phyloP scores from a whole-genome alignment of 257 asterid genomes.

The Henckelia pumila region DNA sequence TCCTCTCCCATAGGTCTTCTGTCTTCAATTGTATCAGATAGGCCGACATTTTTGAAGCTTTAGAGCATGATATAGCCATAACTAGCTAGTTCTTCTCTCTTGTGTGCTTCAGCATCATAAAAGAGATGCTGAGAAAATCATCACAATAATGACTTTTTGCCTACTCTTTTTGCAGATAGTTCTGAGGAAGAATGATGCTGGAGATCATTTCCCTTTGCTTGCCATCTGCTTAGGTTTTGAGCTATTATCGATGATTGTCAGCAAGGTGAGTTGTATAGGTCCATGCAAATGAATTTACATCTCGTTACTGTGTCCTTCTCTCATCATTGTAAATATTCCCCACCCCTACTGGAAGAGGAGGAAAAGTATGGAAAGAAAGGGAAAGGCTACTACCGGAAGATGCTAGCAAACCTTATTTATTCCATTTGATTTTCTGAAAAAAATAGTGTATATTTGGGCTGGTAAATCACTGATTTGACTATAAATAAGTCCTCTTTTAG shows the following conservation, averaged over 20 bases:
- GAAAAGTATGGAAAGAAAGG: background rate
- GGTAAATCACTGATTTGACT: background rate
- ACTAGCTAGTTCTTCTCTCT: background rate
- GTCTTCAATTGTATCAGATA: background rate
- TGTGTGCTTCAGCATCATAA: conserved; percentile 7
- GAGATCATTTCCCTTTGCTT: conserved; percentile 82
- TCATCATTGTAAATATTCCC: conserved; percentile 2
- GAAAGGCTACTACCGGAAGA: background rate
- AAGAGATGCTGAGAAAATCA: conserved; percentile 5
- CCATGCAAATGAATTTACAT: conserved; percentile 11
- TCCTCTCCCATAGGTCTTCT: background rate
- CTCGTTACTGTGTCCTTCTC: conserved; percentile 10
- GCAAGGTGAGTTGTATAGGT: conserved; percentile 55
- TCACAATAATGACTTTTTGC: conserved; percentile 20
- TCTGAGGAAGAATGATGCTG: conserved; percentile 78
- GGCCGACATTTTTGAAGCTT: background rate
- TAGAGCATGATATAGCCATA: background rate
- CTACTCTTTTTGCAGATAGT: conserved; percentile 53
- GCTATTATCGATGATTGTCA: conserved; percentile 70
- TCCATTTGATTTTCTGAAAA: background rate
- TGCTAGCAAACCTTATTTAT: background rate
- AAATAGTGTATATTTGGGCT: background rate
- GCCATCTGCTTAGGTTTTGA: conserved; percentile 98
- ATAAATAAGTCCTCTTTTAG: background rate
- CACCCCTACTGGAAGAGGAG: background rate